phyloP scores from a whole-genome alignment of 139 green algal genomes.

The Klebsormidium nitens region DNA sequence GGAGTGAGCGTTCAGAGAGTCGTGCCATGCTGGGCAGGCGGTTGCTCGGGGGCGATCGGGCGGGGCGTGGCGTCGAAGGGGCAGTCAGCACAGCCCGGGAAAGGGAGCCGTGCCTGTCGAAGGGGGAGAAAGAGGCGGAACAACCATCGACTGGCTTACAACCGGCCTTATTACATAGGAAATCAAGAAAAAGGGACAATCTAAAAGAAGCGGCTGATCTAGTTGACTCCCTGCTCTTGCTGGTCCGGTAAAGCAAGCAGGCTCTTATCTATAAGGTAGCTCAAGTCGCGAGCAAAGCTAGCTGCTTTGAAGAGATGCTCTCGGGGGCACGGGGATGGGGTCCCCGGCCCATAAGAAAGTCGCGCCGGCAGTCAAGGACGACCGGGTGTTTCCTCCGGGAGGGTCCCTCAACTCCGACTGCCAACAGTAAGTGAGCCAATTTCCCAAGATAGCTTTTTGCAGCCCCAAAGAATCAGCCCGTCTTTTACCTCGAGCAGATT shows the following conservation, averaged over 20 bases:
- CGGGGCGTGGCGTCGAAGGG: too few species aligned
- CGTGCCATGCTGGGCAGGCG: too few species aligned
- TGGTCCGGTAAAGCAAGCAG: neutral
- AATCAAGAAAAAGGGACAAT: too few species aligned
- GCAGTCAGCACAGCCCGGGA: neutral
- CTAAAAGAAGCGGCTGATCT: neutral
- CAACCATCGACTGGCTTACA: too few species aligned
- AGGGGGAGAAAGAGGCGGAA: too few species aligned
- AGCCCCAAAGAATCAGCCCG: too few species aligned
- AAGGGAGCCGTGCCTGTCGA: too few species aligned
- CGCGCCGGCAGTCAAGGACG: neutral
- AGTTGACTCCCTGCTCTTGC: neutral
- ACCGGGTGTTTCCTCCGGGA: conserved; percentile 3
- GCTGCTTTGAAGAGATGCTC: neutral
- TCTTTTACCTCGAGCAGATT: too few species aligned
- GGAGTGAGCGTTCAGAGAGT: neutral
- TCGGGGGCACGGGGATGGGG: too few species aligned
- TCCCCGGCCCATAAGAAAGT: neutral
- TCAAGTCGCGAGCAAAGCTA: neutral
- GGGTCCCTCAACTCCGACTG: conserved; percentile 18
- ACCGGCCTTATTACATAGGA: too few species aligned
- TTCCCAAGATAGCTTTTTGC: neutral
- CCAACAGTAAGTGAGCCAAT: conserved; percentile 6
- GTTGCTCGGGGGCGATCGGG: neutral
- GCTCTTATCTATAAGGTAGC: neutral